These are phyloP conservation scores for Colletotrichum incanum DNA, from an alignment of 2,329 filamentous ascomycete genomes.

Conservation along the genomic window DNA sequence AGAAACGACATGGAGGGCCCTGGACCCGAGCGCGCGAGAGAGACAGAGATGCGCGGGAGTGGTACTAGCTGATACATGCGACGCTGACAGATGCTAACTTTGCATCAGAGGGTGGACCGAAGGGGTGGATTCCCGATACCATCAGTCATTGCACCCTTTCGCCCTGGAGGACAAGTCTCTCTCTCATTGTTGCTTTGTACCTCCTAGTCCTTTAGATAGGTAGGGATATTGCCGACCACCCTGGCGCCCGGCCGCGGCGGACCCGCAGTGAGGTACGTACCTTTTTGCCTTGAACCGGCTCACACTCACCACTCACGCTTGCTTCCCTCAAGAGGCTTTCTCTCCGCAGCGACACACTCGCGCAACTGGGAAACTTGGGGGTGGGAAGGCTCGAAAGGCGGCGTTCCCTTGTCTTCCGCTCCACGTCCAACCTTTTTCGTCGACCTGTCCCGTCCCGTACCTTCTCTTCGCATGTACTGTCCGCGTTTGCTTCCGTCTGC, in stretches of 20 bases:
- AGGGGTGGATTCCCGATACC: not conserved
- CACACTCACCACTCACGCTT: slow-evolving; percentile 1
- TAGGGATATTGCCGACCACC: slow-evolving; percentile 1
- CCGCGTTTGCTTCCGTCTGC: slow-evolving; percentile 41
- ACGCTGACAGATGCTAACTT: slow-evolving; percentile 23
- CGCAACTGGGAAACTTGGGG: slow-evolving; percentile 25
- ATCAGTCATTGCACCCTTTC: too few relatives aligned
- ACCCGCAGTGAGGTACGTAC: not conserved
- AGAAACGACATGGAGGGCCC: slow-evolving; percentile 15
- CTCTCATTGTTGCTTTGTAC: not conserved
- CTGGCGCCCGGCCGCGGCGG: too few relatives aligned
- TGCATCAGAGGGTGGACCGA: not conserved
- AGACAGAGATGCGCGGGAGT: not conserved
- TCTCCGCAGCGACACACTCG: slow-evolving; percentile 27
- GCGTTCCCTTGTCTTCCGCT: slow-evolving; percentile 44
- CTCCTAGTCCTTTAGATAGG: not conserved
- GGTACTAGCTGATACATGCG: slow-evolving; percentile 1
- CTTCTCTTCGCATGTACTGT: slow-evolving; percentile 33
- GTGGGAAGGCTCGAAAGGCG: slow-evolving; percentile 30
- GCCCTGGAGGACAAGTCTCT: not conserved
- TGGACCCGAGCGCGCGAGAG: not conserved
- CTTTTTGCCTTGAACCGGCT: not conserved
- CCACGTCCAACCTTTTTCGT: slow-evolving; percentile 28
- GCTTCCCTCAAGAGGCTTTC: slow-evolving; percentile 19
- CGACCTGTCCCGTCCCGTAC: slow-evolving; percentile 38